A percentile compares a stretch with the other conserved stretches of the same genome.
These are phyloP conservation scores for Lachancea mirantina DNA, from an alignment of 805 yeast genomes.

Conservation along the genomic window DNA sequence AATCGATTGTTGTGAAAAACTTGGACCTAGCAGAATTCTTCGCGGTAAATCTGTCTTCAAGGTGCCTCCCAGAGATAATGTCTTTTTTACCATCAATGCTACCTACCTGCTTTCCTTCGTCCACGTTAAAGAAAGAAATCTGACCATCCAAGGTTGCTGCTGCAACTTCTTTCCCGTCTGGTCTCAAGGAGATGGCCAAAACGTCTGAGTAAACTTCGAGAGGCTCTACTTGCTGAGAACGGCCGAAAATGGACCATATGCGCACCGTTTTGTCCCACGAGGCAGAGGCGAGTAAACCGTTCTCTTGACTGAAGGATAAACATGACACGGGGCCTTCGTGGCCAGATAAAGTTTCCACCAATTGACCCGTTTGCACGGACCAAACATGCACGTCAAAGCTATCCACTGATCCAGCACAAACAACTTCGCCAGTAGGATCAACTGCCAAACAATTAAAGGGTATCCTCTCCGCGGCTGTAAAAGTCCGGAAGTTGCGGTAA, in stretches of 20 bases:
- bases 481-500: constrained; percentile 89
- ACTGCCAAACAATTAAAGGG: constrained; percentile 88
- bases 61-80: constrained; percentile 76
- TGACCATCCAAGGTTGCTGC: constrained; percentile 87
- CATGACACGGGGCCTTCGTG: constrained; percentile 95
- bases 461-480: constrained; percentile 82
- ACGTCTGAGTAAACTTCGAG: constrained; percentile 81
- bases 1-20: constrained; percentile 71
- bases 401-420: constrained; percentile 89
- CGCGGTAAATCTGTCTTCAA: constrained; percentile 74
- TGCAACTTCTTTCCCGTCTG: constrained; percentile 88
- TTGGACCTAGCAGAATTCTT: constrained; percentile 78
- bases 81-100: constrained; percentile 82
- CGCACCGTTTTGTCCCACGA: constrained; percentile 96
- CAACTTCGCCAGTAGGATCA: constrained; percentile 95
- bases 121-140: constrained; percentile 75
- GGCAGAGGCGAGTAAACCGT: constrained; percentile 73
- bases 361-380: constrained; percentile 94
- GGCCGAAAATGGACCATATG: constrained; percentile 85
- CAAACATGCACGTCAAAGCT: constrained; percentile 88
- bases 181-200: constrained; percentile 72
- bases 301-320: constrained; percentile 76
- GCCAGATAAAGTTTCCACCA: constrained; percentile 81
- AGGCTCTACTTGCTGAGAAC: constrained; percentile 86
- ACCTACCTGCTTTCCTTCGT: constrained; percentile 70